Evolutionary conservation across 306 rosid species (phyloP), one percentile per base, ranked within the genome.

Genomic region (Alnus rubra): DNA sequence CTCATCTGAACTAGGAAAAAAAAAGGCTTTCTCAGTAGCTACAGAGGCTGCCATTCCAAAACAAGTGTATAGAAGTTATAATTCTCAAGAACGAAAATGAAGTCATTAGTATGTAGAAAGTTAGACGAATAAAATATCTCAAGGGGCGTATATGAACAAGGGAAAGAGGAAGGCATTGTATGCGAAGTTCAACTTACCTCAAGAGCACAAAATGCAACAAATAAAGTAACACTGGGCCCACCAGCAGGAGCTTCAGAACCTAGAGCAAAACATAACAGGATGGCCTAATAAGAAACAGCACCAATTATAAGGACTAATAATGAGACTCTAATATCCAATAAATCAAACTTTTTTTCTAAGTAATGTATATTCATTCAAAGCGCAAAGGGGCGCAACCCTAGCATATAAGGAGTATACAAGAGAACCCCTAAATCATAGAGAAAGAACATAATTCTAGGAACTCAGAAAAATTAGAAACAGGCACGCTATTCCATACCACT

Each of bases 21-120:
- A 10, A 3, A 33, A 63, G 69, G 19, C 15, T 63, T 63, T 33
- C 45, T 33, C 45, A 13, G 15, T 63, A 33, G 69, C 69, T 14
- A 7, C 6, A 63, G 69, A 63, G 69, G 45, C 19, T 63, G 45
- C 69, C 69, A 63, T 63, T 63, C 19, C n/a, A 63, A 35, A 63
- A 33, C n/a, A 31, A 33, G 16, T 12, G 31, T 63, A 5, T 15
- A 63, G 9, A 33, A 9, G 14, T 49, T 0, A 63, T 35, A 63
- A 63, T 45, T 15, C 18, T 15, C 69, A 63, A 63, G 19, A 33
- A 63, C 12, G 3, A 33, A 33, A 63, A 33, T 15, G 42, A 33
- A 15, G 30, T 16, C 62, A 55, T n/a, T 5, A 8, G 19, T 7
- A n/a, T 7, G 31, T n/a, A n/a, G 28, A 55, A 55, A 55, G 28